Percentiles rank a stretch among this genome's conserved stretches.
Evolutionary conservation across 805 yeast species (phyloP).

Genomic region (Cyberlindnera euphorbiiphila): DNA sequence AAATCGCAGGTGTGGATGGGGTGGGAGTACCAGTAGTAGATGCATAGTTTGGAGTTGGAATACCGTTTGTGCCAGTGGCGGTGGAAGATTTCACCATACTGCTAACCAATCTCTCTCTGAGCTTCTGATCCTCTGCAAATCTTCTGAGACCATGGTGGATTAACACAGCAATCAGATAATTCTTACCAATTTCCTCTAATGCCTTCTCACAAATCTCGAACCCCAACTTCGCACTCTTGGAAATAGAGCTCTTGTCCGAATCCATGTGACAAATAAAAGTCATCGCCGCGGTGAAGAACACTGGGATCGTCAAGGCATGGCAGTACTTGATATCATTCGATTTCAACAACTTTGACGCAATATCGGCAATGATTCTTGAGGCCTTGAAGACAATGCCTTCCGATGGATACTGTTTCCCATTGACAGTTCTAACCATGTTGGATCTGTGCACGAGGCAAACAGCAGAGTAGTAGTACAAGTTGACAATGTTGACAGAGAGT

Average conservation of each 20-base stretch:
- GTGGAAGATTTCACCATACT: constrained; percentile 18
- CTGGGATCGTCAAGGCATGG: constrained; percentile 58
- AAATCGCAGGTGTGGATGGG: constrained; percentile 8
- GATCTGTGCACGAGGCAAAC: constrained; percentile 69
- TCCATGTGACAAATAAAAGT: constrained; percentile 70
- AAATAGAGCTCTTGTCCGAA: constrained; percentile 33
- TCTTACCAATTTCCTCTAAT: constrained; percentile 40
- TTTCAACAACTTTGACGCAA: constrained; percentile 51
- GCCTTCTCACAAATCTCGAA: constrained; percentile 32
- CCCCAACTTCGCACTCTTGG: constrained; percentile 35
- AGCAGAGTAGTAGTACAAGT: constrained; percentile 70
- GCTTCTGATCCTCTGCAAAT: constrained; percentile 33
- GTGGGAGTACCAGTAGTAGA: constrained; percentile 11
- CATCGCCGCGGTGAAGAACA: constrained; percentile 58
- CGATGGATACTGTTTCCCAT: constrained; percentile 29
- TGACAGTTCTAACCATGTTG: constrained; percentile 46
- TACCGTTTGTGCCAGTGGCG: constrained; percentile 9
- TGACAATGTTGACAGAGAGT: constrained; percentile 54
- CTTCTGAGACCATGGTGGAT: constrained; percentile 48
- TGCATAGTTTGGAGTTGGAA: constrained; percentile 15
- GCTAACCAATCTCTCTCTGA: constrained; percentile 22
- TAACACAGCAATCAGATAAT: constrained; percentile 49
- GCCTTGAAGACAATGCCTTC: constrained; percentile 75
- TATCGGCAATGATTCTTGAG: constrained; percentile 67
- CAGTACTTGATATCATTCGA: constrained; percentile 46